phyloP scores from a whole-genome alignment of 208 protist species.

The Phytomonas francai region DNA sequence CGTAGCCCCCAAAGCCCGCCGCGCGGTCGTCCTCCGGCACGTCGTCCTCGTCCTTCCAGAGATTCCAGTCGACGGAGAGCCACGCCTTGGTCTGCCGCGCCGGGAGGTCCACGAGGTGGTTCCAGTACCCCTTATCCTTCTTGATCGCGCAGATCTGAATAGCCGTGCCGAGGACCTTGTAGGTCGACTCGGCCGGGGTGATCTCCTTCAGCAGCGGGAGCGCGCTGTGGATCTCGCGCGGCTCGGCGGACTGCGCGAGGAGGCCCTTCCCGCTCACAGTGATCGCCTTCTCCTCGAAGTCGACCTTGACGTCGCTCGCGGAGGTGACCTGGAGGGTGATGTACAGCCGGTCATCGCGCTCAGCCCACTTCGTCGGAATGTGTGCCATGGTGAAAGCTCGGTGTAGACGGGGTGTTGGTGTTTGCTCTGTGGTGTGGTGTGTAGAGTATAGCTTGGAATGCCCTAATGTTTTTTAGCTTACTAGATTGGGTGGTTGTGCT shows the following conservation, averaged over 20 bases:
- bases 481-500: conserved; percentile 1
- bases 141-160: conserved; percentile 87
- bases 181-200: conserved; percentile 62
- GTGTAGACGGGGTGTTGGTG: background rate
- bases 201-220: conserved; percentile 79
- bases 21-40: conserved; percentile 45
- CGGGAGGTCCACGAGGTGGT: conserved; percentile 66
- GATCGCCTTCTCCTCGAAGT: conserved; percentile 76
- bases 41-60: conserved; percentile 90
- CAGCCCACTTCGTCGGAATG: conserved; percentile 86
- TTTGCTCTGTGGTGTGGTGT: conserved; percentile 4
- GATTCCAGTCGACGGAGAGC: conserved; percentile 87
- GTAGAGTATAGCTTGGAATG: conserved; percentile 6
- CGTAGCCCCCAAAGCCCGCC: conserved; percentile 75
- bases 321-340: conserved; percentile 76
- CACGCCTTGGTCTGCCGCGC: conserved; percentile 67
- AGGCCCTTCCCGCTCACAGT: conserved; percentile 65
- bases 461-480: conserved; percentile 5
- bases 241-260: conserved; percentile 48
- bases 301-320: conserved; percentile 63
- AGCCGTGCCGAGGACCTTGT: conserved; percentile 78
- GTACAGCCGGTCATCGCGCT: conserved; percentile 82
- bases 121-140: conserved; percentile 85
- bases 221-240: conserved; percentile 52
- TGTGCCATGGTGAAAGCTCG: conserved; percentile 42